phyloP scores from a whole-genome alignment of 2,329 filamentous ascomycete genomes.

The Aureobasidium sp. region DNA sequence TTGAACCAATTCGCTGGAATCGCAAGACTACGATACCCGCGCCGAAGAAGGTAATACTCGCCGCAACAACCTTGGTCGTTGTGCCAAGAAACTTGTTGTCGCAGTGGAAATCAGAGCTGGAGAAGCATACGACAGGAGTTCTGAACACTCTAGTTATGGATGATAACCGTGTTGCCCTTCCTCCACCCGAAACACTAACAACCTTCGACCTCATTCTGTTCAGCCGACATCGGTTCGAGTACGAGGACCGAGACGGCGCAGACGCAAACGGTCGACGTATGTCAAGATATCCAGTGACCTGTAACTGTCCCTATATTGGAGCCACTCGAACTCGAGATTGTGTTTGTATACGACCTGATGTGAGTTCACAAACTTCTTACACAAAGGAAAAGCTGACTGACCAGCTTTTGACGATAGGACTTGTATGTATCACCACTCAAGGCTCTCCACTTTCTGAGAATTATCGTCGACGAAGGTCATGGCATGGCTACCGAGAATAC shows the following conservation, averaged over 20 bases:
- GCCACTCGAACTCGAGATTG: constrained; percentile 36
- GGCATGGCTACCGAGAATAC: constrained; percentile 64
- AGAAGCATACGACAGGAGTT: constrained; percentile 59
- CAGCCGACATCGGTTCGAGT: constrained; percentile 63
- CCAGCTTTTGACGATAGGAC: constrained; percentile 16
- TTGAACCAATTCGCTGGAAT: constrained; percentile 31
- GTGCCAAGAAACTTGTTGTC: constrained; percentile 74
- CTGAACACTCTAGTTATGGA: constrained; percentile 56
- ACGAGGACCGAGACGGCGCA: constrained; percentile 47
- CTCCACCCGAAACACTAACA: constrained; percentile 49
- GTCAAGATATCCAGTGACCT: constrained; percentile 20
- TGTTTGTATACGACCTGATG: constrained; percentile 32
- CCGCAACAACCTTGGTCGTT: constrained; percentile 63
- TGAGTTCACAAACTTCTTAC: neutral
- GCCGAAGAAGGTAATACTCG: constrained; percentile 51
- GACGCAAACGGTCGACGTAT: constrained; percentile 36
- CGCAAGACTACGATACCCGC: constrained; percentile 32
- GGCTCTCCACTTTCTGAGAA: constrained; percentile 70
- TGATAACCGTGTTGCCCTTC: constrained; percentile 44
- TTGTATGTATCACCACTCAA: constrained; percentile 54
- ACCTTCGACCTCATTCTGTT: constrained; percentile 71
- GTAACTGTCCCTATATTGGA: constrained; percentile 36
- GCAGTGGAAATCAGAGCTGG: constrained; percentile 77
- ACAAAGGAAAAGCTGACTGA: neutral
- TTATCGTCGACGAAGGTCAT: constrained; percentile 90